These are phyloP conservation scores for Penicillium antarcticum DNA, from an alignment of 495 filamentous ascomycete genomes.

Conservation along the genomic window DNA sequence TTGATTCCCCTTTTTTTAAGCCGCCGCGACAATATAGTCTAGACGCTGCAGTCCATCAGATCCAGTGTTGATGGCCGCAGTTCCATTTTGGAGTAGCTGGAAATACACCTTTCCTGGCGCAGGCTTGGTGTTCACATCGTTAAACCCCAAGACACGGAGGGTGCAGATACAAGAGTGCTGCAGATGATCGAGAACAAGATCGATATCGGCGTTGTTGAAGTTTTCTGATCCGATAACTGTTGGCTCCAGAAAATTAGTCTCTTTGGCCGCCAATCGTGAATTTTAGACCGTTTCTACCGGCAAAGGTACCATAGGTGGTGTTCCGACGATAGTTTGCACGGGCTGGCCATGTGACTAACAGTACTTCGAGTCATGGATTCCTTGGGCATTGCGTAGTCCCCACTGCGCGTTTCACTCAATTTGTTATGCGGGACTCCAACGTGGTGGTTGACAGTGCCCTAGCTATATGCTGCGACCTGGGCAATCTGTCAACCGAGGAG, in stretches of 20 bases:
- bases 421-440: background rate
- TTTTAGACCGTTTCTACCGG: conserved; percentile 37
- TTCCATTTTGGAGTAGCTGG: conserved; percentile 52
- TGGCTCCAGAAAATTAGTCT: conserved; percentile 64
- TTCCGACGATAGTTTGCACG: background rate
- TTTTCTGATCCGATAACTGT: conserved; percentile 73
- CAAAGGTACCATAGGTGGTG: background rate
- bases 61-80: conserved; percentile 65
- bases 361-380: background rate
- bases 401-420: background rate
- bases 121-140: conserved; percentile 53
- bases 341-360: background rate
- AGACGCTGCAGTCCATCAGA: conserved; percentile 62
- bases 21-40: conserved; percentile 61
- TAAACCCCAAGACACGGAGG: conserved; percentile 72
- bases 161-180: conserved; percentile 59
- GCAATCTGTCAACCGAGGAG: background rate
- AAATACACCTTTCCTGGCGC: conserved; percentile 52
- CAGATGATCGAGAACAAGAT: conserved; percentile 49
- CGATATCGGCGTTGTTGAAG: conserved; percentile 61
- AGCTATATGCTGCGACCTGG: background rate
- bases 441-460: too few relatives aligned
- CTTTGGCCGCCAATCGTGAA: conserved; percentile 62
- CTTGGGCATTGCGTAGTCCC: background rate
- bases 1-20: conserved; percentile 55